These are phyloP conservation scores for Rhynchospora pubera DNA, from an alignment of 176 grass and related monocot genomes.

Conservation along the genomic window DNA sequence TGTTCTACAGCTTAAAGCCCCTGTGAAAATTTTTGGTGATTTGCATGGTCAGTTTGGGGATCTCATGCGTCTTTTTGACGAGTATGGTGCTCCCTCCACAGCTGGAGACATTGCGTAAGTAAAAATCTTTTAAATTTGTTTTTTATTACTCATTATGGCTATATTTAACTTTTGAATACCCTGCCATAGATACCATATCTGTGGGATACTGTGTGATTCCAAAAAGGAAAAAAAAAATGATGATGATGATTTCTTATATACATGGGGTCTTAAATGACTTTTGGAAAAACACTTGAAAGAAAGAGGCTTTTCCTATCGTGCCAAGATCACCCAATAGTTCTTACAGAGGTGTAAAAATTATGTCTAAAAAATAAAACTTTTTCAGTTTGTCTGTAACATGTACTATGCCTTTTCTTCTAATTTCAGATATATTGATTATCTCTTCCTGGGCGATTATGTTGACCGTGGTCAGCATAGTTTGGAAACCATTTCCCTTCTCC, in stretches of 20 bases:
- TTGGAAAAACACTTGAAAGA: not conserved
- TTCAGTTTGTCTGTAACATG: not conserved
- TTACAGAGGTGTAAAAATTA: not conserved
- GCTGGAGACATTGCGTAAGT: conserved; percentile 95
- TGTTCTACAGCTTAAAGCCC: conserved; percentile 88
- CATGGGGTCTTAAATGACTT: not conserved
- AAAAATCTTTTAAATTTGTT: not conserved
- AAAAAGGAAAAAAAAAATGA: not conserved
- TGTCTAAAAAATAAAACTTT: not conserved
- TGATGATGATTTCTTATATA: not conserved
- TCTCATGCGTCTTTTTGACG: conserved; percentile 94
- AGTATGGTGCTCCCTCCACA: conserved; percentile 97
- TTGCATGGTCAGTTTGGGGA: conserved; percentile 98
- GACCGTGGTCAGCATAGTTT: conserved; percentile 99
- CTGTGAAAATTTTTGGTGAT: conserved; percentile 97
- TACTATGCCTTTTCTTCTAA: conserved; percentile 13
- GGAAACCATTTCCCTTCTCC: conserved; percentile 97
- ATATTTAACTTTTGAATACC: not conserved
- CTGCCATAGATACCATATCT: conserved; percentile 1
- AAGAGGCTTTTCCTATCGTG: not conserved
- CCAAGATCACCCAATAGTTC: too few relatives aligned
- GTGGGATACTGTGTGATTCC: not conserved
- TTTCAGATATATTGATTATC: conserved; percentile 98
- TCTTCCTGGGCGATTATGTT: conserved; percentile 99
- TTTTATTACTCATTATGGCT: not conserved